Evolutionary conservation across 2,329 filamentous ascomycete genomes (phyloP).

Genomic region (Xylaria hypoxylon): DNA sequence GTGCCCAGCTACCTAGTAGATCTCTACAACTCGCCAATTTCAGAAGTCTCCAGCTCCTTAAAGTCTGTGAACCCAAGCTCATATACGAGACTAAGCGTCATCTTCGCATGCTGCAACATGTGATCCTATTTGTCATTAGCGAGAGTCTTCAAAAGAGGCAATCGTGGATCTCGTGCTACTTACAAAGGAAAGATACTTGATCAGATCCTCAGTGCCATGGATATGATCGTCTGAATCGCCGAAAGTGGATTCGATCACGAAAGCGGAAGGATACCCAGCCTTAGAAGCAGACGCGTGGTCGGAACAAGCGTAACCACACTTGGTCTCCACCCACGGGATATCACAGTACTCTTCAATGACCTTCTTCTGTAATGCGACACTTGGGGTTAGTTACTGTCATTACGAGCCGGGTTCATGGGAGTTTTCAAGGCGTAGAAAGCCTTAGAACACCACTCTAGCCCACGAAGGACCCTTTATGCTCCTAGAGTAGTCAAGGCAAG

Average conservation of each 20-base stretch:
- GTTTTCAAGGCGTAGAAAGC: neutral
- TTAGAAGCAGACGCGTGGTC: constrained; percentile 80
- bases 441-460: neutral
- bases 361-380: constrained; percentile 65
- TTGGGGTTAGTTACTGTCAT: constrained; percentile 8
- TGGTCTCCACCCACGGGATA: constrained; percentile 87
- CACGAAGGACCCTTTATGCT: neutral
- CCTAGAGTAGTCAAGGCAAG: no score
- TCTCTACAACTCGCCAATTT: constrained; percentile 54
- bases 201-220: constrained; percentile 75
- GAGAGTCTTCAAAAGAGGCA: neutral
- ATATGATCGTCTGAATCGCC: constrained; percentile 75
- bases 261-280: constrained; percentile 79
- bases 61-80: constrained; percentile 85
- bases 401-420: neutral
- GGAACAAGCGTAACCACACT: constrained; percentile 88
- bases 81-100: constrained; percentile 85
- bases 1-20: neutral
- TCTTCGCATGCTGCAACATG: constrained; percentile 89
- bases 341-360: constrained; percentile 88
- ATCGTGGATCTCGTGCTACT: constrained; percentile 18
- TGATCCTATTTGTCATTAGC: constrained; percentile 64
- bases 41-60: constrained; percentile 54
- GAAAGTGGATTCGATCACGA: constrained; percentile 81
- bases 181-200: constrained; percentile 77